Conservation (phyloP, 305 asterid species). For the Fraxinus angustifolia region DNA sequence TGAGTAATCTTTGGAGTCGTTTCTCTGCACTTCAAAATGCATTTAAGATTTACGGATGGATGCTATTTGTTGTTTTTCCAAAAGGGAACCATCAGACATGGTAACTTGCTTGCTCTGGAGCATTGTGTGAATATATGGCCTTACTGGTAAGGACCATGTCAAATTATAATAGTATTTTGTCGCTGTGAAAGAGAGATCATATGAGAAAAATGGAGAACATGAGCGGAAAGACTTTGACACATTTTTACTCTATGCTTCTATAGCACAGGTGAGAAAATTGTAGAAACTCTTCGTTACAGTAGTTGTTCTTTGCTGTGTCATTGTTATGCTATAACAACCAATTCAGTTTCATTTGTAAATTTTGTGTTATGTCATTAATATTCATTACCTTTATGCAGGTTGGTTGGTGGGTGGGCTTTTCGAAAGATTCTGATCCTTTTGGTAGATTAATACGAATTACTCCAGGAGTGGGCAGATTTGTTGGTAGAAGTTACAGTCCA, state of each 20-base stretch:
- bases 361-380: constrained; percentile 8
- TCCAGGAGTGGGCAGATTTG: constrained; percentile 84
- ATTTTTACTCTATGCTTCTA: not conserved
- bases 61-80: not conserved
- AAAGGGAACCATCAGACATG: not conserved
- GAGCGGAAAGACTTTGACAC: not conserved
- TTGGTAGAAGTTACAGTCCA: constrained; percentile 87
- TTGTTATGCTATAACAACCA: not conserved
- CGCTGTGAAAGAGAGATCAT: not conserved
- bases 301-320: constrained; percentile 1
- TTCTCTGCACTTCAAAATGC: not conserved
- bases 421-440: constrained; percentile 88
- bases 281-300: constrained; percentile 6
- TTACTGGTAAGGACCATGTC: not conserved
- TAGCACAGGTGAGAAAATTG: not conserved
- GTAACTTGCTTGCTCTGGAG: not conserved
- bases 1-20: not conserved
- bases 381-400: constrained; percentile 46
- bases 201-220: not conserved
- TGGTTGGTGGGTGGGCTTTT: constrained; percentile 99
- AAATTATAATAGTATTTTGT: not conserved
- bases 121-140: not conserved
- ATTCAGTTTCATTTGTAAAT: not conserved
- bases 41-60: not conserved
- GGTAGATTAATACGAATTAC: constrained; percentile 81